Conservation (phyloP, 2,329 filamentous ascomycete genomes). For the Cytospora paraplurivora region DNA sequence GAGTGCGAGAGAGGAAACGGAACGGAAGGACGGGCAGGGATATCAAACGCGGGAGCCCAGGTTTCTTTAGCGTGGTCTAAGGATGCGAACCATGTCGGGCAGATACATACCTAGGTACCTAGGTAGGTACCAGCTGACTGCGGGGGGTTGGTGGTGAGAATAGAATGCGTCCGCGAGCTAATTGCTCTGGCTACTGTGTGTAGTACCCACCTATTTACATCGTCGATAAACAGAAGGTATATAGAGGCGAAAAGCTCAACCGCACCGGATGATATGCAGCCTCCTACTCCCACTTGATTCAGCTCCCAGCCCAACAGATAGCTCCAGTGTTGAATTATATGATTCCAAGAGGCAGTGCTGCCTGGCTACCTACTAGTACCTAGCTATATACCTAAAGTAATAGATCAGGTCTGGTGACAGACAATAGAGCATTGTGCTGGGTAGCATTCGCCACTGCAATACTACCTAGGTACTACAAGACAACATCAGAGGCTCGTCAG, state of each 20-base stretch:
- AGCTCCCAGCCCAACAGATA: no score
- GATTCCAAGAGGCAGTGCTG: background rate
- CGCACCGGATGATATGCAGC: background rate
- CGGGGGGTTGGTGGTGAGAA: no score
- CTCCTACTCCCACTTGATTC: no score
- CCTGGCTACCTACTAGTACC: no score
- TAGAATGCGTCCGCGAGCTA: no score
- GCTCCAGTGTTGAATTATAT: background rate
- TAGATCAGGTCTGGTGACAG: background rate
- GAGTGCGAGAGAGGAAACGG: background rate
- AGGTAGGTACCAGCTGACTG: background rate
- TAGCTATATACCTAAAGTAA: background rate
- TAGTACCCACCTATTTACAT: no score
- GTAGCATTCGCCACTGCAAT: background rate
- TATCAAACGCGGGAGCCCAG: background rate
- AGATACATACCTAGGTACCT: no score
- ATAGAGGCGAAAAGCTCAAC: slow-evolving; percentile 9
- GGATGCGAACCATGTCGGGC: background rate
- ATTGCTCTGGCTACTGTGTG: no score
- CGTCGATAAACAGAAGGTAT: no score
- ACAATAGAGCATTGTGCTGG: background rate
- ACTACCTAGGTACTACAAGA: background rate
- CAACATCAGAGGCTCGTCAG: background rate
- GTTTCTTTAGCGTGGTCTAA: background rate
- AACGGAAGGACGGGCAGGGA: background rate